phyloP scores from a whole-genome alignment of 2,329 filamentous ascomycete species.

The Xylaria multiplex region DNA sequence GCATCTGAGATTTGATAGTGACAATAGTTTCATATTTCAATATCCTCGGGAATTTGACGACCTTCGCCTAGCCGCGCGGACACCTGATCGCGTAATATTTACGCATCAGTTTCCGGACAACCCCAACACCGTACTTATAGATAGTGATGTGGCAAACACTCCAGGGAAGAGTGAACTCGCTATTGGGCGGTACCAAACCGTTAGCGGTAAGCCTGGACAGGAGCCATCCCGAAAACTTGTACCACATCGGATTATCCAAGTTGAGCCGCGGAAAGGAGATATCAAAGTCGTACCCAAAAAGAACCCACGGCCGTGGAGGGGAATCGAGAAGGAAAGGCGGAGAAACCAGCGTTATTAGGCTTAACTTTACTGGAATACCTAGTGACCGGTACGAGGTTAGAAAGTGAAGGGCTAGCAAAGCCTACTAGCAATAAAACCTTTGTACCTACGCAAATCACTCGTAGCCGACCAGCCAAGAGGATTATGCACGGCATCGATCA shows the following conservation, averaged over 20 bases:
- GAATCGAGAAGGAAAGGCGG: slow-evolving; percentile 8
- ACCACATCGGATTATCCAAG: slow-evolving; percentile 16
- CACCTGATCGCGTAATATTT: slow-evolving; percentile 47
- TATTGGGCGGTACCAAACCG: slow-evolving; percentile 28
- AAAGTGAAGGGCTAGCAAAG: background rate
- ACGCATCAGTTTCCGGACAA: slow-evolving; percentile 35
- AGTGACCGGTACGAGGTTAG: background rate
- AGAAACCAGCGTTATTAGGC: background rate
- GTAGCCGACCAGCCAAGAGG: background rate
- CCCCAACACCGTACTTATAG: slow-evolving; percentile 30
- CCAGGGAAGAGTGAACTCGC: slow-evolving; percentile 42
- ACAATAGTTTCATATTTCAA: slow-evolving; percentile 37
- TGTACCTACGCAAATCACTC: background rate
- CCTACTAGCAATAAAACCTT: background rate
- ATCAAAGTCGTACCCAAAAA: slow-evolving; percentile 18
- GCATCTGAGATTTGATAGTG: slow-evolving; percentile 44
- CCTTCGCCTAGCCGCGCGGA: slow-evolving; percentile 36
- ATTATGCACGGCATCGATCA: background rate
- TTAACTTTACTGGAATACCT: background rate
- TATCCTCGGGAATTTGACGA: slow-evolving; percentile 39
- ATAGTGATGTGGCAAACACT: slow-evolving; percentile 36
- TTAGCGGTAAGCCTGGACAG: background rate
- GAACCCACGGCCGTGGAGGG: slow-evolving; percentile 20
- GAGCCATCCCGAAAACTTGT: background rate
- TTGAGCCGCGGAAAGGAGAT: slow-evolving; percentile 43